Evolutionary conservation across 192 early-diverging fungal species (phyloP), one percentile per base, ranked within the genome.

Genomic region (Linnemannia exigua): DNA sequence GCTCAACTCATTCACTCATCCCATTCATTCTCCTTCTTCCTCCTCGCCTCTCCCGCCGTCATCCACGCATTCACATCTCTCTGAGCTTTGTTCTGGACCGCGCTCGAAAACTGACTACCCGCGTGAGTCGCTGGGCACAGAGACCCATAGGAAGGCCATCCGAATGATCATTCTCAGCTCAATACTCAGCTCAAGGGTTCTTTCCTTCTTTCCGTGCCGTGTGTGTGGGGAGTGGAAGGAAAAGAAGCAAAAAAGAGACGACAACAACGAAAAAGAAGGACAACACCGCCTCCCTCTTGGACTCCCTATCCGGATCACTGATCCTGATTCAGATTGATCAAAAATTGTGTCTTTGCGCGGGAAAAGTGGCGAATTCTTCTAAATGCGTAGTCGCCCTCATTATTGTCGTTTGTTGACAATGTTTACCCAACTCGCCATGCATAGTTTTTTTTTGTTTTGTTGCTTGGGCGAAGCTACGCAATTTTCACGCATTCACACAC

Each of bases 91-190:
- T 15, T 63, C 58, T 63, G 58, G 58, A 11, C 28, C 28, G 9
- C 12, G 58, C 14, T 31, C 54, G 22, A 63, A 63, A 33, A 63
- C 58, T 63, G 58, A n/a, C 28, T 63, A 63, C 28, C 28, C 58
- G 58, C 58, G 58, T 63, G 58, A 63, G n/a, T n/a, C n/a, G n/a
- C n/a, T n/a, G n/a, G n/a, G 58, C 58, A 63, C 58, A 31, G 58
- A 63, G 58, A 63, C 58, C 52, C 58, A 33, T 63, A 63, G 58
- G 58, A 31, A 63, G 58, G 28, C 25, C 58, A 63, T 63, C 58
- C 58, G 58, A 63, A 51, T 51, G 50, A 28, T 58, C 25, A 63
- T 63, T 31, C 58, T 63, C 58, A 63, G 58, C 58, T 63, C 28
- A 2, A 31, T 31, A 63, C 58, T 63, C 58, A 63, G 58, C 25